phyloP scores from a whole-genome alignment of 176 grass and related monocot species.

The Oryza glaberrima region DNA sequence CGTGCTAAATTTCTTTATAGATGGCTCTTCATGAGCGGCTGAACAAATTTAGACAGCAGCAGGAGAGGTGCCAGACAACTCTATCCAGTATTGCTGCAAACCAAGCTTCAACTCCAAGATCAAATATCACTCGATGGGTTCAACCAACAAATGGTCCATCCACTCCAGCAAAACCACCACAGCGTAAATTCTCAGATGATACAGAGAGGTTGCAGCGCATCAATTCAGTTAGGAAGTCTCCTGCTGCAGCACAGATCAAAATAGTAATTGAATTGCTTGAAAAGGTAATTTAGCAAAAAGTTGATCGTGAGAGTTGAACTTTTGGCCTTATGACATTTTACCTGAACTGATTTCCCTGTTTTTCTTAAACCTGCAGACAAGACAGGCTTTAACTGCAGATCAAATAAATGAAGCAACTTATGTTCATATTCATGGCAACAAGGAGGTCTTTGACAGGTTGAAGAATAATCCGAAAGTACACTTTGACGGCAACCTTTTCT shows the following conservation, averaged over 20 bases:
- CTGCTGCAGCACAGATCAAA: conserved; percentile 71
- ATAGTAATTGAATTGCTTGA: conserved; percentile 71
- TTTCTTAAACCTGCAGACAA: conserved; percentile 60
- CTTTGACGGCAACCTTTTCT: conserved; percentile 65
- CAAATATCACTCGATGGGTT: conserved; percentile 38
- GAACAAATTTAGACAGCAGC: conserved; percentile 77
- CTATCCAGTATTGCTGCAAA: conserved; percentile 61
- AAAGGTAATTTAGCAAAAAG: conserved; percentile 50
- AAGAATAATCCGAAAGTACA: conserved; percentile 70
- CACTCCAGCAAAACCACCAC: conserved; percentile 43
- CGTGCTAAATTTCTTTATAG: conserved; percentile 14
- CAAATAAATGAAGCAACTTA: conserved; percentile 76
- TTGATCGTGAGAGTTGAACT: not conserved
- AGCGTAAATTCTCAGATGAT: conserved; percentile 79
- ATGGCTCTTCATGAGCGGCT: conserved; percentile 68
- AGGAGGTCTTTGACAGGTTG: conserved; percentile 68
- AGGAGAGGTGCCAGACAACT: conserved; percentile 74
- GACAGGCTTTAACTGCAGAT: conserved; percentile 56
- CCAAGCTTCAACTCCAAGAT: conserved; percentile 39
- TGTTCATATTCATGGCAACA: conserved; percentile 73
- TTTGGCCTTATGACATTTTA: not conserved
- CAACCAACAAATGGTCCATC: conserved; percentile 36
- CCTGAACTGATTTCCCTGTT: conserved; percentile 25
- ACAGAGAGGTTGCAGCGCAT: conserved; percentile 75
- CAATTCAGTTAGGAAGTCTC: conserved; percentile 74